Evolutionary conservation across 805 yeast species (phyloP).

Genomic region (Hanseniaspora valbyensis): DNA sequence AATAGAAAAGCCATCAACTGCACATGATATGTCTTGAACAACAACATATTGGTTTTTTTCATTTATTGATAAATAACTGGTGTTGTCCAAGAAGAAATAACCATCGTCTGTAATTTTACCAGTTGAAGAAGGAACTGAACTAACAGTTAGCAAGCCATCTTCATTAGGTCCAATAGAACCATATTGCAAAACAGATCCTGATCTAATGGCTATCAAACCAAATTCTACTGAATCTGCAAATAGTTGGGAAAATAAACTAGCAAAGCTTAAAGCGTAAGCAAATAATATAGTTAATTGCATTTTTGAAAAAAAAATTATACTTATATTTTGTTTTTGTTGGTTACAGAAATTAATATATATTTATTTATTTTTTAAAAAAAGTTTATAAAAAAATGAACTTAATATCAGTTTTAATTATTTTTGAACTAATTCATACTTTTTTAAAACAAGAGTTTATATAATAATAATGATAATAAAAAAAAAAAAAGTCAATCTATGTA

Average conservation of each 20-base stretch:
- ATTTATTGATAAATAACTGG: slow-evolving; percentile 25
- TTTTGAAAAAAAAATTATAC: background rate
- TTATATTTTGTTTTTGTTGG: background rate
- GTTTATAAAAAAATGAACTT: too few relatives aligned
- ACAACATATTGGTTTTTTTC: slow-evolving; percentile 20
- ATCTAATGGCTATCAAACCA: slow-evolving; percentile 28
- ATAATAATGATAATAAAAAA: too few relatives aligned
- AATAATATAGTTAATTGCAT: background rate
- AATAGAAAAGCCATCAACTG: slow-evolving; percentile 32
- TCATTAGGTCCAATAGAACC: slow-evolving; percentile 21
- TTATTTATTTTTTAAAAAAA: too few relatives aligned
- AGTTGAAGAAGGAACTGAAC: slow-evolving; percentile 14
- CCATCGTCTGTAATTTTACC: slow-evolving; percentile 27
- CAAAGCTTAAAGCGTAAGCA: background rate
- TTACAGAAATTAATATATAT: too few relatives aligned
- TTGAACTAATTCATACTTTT: too few relatives aligned
- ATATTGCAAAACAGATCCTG: slow-evolving; percentile 30
- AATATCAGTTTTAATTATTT: too few relatives aligned
- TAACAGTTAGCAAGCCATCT: slow-evolving; percentile 21
- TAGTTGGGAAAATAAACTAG: background rate
- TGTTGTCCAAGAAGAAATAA: slow-evolving; percentile 26
- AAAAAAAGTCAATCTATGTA: too few relatives aligned
- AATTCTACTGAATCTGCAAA: slow-evolving; percentile 32
- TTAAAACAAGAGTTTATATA: too few relatives aligned
- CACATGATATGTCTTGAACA: slow-evolving; percentile 21